phyloP scores from a whole-genome alignment of 2,329 filamentous ascomycete genomes.

The Scortechinia acanthostroma region DNA sequence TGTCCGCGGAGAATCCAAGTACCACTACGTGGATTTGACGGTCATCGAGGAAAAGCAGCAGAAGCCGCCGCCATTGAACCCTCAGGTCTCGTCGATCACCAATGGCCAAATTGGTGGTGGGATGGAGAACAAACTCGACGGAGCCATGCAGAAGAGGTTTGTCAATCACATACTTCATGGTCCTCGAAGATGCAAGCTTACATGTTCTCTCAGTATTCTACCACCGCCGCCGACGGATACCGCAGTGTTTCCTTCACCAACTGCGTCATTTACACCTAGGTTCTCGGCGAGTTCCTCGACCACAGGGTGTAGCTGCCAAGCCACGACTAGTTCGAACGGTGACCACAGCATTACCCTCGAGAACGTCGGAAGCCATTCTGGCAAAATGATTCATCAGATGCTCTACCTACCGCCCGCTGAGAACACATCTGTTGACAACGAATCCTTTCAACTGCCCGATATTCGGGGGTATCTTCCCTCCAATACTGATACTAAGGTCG shows the following conservation, averaged over 20 bases:
- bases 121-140: neutral
- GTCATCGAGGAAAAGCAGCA: constrained; percentile 32
- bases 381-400: constrained; percentile 26
- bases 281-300: neutral
- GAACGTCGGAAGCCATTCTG: constrained; percentile 23
- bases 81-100: neutral
- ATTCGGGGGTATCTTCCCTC: constrained; percentile 51
- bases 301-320: constrained; percentile 7
- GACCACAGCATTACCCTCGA: constrained; percentile 22
- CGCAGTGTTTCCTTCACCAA: constrained; percentile 26
- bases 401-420: constrained; percentile 23
- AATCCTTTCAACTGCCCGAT: constrained; percentile 35
- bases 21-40: constrained; percentile 52
- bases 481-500: constrained; percentile 54
- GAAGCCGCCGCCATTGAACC: constrained; percentile 13
- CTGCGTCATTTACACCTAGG: constrained; percentile 18
- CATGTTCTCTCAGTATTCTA: constrained; percentile 10
- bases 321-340: constrained; percentile 12
- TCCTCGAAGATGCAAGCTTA: constrained; percentile 3
- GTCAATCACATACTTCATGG: neutral
- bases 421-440: constrained; percentile 8
- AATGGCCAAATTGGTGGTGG: neutral
- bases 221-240: constrained; percentile 18
- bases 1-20: constrained; percentile 65
- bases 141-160: neutral